A percentile compares a stretch with the other conserved stretches of the same genome.
These are phyloP conservation scores for Rhodotorula toruloides DNA, from an alignment of 768 basidiomycete species.

Conservation along the genomic window DNA sequence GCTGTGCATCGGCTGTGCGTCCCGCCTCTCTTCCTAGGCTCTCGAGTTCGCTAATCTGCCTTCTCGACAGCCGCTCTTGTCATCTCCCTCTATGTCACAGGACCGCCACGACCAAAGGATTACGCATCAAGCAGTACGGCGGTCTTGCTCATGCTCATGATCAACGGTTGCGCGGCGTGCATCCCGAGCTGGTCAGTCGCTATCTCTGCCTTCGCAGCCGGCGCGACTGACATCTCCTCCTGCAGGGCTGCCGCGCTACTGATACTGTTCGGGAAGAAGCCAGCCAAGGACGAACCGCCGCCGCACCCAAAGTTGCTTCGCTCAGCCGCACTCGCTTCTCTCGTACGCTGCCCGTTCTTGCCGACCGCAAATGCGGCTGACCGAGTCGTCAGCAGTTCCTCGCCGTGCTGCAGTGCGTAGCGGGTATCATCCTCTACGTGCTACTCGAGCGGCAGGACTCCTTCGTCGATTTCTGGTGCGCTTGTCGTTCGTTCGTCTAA, in stretches of 20 bases:
- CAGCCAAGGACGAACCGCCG: not conserved
- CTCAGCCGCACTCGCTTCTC: not conserved
- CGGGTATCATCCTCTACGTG: conserved; percentile 11
- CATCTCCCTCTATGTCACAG: conserved; percentile 26
- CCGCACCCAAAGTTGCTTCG: conserved; percentile 6
- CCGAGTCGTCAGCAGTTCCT: not conserved
- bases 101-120: conserved; percentile 4
- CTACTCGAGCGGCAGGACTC: conserved; percentile 9
- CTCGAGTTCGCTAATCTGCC: not conserved
- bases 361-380: rapidly evolving
- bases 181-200: conserved; percentile 14
- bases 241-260: conserved; percentile 11
- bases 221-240: no score
- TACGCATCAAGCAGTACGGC: conserved; percentile 10
- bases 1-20: conserved; percentile 14
- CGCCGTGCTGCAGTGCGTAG: conserved; percentile 4
- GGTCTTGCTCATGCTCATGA: conserved; percentile 5
- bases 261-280: conserved; percentile 3
- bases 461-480: conserved; percentile 27
- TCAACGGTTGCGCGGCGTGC: not conserved
- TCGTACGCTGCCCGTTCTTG: not conserved
- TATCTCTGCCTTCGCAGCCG: not conserved
- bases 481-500: not conserved
- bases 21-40: no score
- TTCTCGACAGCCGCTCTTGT: conserved; percentile 16